phyloP scores from a whole-genome alignment of 2,329 filamentous ascomycete genomes.

The Fusarium lateritium region DNA sequence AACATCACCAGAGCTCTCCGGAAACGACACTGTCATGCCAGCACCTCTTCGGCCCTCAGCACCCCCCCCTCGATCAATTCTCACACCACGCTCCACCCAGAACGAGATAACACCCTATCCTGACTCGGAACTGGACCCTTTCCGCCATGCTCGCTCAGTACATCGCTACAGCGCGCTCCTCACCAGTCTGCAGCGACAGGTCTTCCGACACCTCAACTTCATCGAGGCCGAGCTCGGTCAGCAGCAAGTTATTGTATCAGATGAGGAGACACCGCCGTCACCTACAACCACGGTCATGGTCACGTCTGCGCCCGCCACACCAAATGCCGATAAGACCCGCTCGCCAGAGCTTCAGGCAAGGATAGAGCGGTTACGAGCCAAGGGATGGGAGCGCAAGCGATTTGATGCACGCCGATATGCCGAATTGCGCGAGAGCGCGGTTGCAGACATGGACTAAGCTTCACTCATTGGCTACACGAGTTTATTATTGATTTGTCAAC shows the following conservation, averaged over 20 bases:
- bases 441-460: constrained; percentile 62
- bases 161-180: constrained; percentile 66
- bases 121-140: constrained; percentile 51
- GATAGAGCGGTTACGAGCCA: constrained; percentile 68
- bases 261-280: constrained; percentile 16
- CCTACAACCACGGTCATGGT: neutral
- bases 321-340: constrained; percentile 54
- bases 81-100: constrained; percentile 30
- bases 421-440: constrained; percentile 64
- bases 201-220: constrained; percentile 63
- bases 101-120: constrained; percentile 27
- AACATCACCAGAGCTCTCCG: constrained; percentile 43
- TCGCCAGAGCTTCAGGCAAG: constrained; percentile 63
- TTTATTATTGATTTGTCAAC: neutral
- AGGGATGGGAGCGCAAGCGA: constrained; percentile 69
- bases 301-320: constrained; percentile 27
- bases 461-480: neutral
- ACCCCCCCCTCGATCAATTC: constrained; percentile 39
- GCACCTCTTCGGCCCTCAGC: constrained; percentile 25
- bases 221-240: constrained; percentile 59
- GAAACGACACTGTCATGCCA: constrained; percentile 7
- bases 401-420: constrained; percentile 70
- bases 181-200: constrained; percentile 63
- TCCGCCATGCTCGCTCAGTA: constrained; percentile 60
- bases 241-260: constrained; percentile 44